phyloP scores from a whole-genome alignment of 768 basidiomycete genomes.

The Hygrophoropsis aurantiaca region DNA sequence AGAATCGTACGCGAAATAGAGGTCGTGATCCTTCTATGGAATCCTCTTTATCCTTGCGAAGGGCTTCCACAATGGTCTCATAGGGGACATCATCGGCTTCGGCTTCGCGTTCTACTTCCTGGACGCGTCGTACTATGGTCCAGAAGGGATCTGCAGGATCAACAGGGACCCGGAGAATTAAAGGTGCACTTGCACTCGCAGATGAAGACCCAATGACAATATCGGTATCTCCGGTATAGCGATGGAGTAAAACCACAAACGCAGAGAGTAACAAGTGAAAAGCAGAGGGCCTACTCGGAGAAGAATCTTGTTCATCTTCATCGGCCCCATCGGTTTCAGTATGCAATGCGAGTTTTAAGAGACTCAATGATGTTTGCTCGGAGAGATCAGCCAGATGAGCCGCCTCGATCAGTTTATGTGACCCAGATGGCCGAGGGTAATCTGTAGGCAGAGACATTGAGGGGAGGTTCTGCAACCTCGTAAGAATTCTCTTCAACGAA shows the following conservation, averaged over 20 bases:
- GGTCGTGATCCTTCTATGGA: conserved; percentile 49
- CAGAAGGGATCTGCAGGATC: conserved; percentile 88
- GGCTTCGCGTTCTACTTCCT: conserved; percentile 81
- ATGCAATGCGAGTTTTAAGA: conserved; percentile 81
- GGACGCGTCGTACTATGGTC: conserved; percentile 83
- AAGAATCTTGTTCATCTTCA: conserved; percentile 46
- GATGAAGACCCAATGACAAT: conserved; percentile 90
- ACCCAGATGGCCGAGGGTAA: conserved; percentile 80
- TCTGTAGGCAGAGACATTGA: conserved; percentile 93
- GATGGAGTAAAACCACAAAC: conserved; percentile 86
- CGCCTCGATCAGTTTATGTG: conserved; percentile 82
- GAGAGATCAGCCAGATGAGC: conserved; percentile 72
- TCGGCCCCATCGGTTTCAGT: conserved; percentile 52
- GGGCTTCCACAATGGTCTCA: conserved; percentile 66
- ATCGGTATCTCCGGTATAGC: conserved; percentile 95
- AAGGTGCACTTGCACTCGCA: conserved; percentile 68
- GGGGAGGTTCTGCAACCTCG: conserved; percentile 77
- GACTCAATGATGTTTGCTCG: conserved; percentile 69
- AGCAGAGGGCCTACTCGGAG: conserved; percentile 61
- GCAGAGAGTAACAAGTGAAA: conserved; percentile 93
- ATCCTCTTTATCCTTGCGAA: conserved; percentile 67
- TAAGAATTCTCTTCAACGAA: conserved; percentile 52
- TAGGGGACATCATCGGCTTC: conserved; percentile 81
- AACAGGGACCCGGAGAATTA: conserved; percentile 80
- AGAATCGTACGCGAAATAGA: conserved; percentile 94